Base-by-base conservation (phyloP, 148 eudicot species). In the Arbutus unedo region DNA sequence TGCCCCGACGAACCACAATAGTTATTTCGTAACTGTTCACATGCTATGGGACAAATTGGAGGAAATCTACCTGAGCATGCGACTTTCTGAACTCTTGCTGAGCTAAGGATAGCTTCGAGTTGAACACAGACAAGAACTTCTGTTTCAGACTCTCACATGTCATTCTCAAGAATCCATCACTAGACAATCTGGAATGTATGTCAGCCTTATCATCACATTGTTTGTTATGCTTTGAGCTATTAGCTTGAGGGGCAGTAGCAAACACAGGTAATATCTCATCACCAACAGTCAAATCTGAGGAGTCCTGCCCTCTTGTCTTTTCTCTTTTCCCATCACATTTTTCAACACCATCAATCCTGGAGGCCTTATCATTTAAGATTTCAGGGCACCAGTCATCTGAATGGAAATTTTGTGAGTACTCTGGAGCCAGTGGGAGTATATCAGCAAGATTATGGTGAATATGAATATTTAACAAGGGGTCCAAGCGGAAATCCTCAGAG, bases 361-460 rank as follows among this genome's bases (percentile, higher is more conserved):
- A 85, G 66, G 76, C 76, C 66, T 81, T 79, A 53, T 80, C 83
- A 66, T 82, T 86, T 72, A 74, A 79, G 41, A 31, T 85, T 88
- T 82, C 89, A 81, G 82, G 81, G 54, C 62, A 53, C 78, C 79
- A 64, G 43, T 79, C 77, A 76, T 45, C 59, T 68, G 81, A 62
- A 19, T 74, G 81, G 16, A 64, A 83, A 21, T 79, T 74, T 62
- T 77, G 81, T 10, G 81, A 81, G 64, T 81, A 81, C 75, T 76
- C 85, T 18, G 86, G 64, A 48, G 91, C 64, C 81, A 90, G 84
- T 13, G 82, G 88, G 49, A 94, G 87, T 87, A 90, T 82, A 78
- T 96, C 98, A 64, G 96, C 89, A 81, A 96, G 95, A 88, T 96
- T 96, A 85, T 96, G 85, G 88, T 89, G 93, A 82, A 93, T 87